Evolutionary conservation across 2,329 filamentous ascomycete species (phyloP), one percentile per base, ranked within the genome.

Genomic region (Periconia macrospinosa): DNA sequence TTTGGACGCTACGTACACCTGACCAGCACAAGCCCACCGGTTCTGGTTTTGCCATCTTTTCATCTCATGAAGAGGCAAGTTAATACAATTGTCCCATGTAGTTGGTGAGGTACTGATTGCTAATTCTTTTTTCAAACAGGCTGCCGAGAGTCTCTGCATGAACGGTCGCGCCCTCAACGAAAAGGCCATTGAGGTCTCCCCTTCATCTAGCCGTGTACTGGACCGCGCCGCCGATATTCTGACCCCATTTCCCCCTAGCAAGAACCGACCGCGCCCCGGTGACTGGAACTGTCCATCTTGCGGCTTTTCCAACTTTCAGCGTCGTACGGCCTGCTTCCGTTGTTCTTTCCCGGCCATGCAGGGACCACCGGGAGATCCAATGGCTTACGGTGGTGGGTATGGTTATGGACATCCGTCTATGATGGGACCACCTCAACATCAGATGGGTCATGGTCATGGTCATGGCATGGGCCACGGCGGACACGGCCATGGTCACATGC

Each of bases 1-100:
- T 99, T 79, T 99, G 94, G 94, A 99, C 94, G 17, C 83, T 99
- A 47, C 90, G 93, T 58, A 99, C 94, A 14, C 94, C 94, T 2
- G 94, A 99, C 76, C 94, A 97, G 78, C 94, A 97, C 78, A 99
- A 99, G 82, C 94, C 94, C n/a, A 99, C 94, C 10, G 94, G 94
- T 42, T 96, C 93, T 50, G 94, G 94, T 50, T 99, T 99, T 76
- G 94, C 94, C 47, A 93, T 99, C 52, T 99, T 99, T 73, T 97
- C 94, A 59, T 97, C 93, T 45, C 94, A 99, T 72, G 94, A 99
- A 82, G 94, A 99, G 87, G 92, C 96, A 80, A 79, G 87, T 54
- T 20, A 43, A 5, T 8, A 27, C 8, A 8, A 27, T 27, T 27
- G 23, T 27, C 54, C 30, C 44, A 43, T 11, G 9, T 37, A 27